Percentiles rank a stretch among this genome's conserved stretches.
Conservation (phyloP, 495 filamentous ascomycete species). For the Choiromyces venosus region DNA sequence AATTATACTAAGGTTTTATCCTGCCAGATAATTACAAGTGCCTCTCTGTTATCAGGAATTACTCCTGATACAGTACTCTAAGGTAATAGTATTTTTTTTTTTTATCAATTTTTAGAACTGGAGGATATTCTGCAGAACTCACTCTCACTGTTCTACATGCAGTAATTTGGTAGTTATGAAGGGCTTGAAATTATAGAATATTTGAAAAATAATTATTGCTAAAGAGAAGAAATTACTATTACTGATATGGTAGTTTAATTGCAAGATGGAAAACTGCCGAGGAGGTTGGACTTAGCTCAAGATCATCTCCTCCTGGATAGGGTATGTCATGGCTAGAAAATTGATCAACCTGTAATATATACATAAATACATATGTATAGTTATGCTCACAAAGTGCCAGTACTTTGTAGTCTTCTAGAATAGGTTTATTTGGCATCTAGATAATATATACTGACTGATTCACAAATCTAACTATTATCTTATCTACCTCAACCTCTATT, state of each 20-base stretch:
- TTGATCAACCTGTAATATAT: background rate
- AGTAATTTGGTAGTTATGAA: background rate
- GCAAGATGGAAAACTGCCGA: background rate
- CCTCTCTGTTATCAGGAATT: too few relatives aligned
- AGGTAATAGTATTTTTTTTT: background rate
- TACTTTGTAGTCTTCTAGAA: slow-evolving; percentile 15
- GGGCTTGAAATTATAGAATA: background rate
- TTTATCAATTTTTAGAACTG: background rate
- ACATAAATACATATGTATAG: slow-evolving; percentile 19
- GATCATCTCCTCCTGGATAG: background rate
- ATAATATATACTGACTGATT: background rate
- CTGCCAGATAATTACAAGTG: background rate
- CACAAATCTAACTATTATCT: too few relatives aligned
- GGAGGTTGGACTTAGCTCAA: background rate
- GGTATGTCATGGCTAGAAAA: background rate
- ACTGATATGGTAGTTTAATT: background rate
- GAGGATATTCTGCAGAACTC: slow-evolving; percentile 2
- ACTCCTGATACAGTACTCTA: background rate
- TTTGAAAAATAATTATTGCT: slow-evolving; percentile 21
- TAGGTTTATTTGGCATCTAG: background rate
- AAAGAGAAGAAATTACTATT: slow-evolving; percentile 6
- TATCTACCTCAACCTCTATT: background rate
- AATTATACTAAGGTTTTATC: background rate
- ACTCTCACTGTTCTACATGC: slow-evolving; percentile 5
- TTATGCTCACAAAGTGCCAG: too few relatives aligned